phyloP scores from a whole-genome alignment of 2,329 filamentous ascomycete species.

The Lasiodiplodia gonubiensis region DNA sequence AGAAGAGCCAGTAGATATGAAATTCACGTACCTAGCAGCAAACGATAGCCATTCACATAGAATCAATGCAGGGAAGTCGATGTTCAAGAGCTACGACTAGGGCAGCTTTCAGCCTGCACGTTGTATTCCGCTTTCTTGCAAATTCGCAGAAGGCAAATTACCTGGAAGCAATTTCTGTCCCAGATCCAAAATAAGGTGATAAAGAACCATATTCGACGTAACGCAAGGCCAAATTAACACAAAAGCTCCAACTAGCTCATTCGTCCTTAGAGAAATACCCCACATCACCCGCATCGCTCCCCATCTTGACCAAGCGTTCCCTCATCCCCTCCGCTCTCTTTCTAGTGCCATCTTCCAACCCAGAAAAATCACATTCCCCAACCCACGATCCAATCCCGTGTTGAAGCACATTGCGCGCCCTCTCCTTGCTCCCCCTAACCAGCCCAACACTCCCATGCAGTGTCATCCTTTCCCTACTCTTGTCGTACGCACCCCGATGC shows the following conservation, averaged over 20 bases:
- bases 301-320: slow-evolving; percentile 65
- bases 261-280: slow-evolving; percentile 57
- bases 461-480: slow-evolving; percentile 67
- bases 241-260: slow-evolving; percentile 29
- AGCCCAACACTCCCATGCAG: slow-evolving; percentile 75
- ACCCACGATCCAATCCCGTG: slow-evolving; percentile 75
- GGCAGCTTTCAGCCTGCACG: not conserved
- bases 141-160: not conserved
- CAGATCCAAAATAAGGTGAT: not conserved
- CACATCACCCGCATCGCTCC: slow-evolving; percentile 64
- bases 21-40: not conserved
- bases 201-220: not conserved
- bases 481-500: slow-evolving; percentile 71
- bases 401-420: slow-evolving; percentile 76
- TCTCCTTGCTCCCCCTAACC: slow-evolving; percentile 57
- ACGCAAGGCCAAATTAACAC: not conserved
- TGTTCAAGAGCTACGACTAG: not conserved
- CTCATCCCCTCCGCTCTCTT: slow-evolving; percentile 64
- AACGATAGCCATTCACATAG: not conserved
- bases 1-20: not conserved
- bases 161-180: not conserved
- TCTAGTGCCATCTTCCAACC: slow-evolving; percentile 47
- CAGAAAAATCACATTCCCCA: slow-evolving; percentile 61
- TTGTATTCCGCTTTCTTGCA: not conserved
- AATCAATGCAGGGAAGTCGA: not conserved